These are phyloP conservation scores for Cyclospora cayetanensis DNA, from an alignment of 169 alveolate genomes.

Conservation along the genomic window DNA sequence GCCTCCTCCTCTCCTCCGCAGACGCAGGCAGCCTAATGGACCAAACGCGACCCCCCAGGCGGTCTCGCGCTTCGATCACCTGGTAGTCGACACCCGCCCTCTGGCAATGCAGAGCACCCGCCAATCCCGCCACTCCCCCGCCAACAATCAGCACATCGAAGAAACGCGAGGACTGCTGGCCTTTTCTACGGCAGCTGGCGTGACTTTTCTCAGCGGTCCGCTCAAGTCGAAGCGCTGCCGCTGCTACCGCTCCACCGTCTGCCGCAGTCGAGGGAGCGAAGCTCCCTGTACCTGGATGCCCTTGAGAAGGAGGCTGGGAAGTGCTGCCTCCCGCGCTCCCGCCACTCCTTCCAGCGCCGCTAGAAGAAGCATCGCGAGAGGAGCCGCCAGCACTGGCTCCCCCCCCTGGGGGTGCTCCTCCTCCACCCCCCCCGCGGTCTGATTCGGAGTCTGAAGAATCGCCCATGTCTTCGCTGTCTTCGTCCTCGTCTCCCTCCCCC, in stretches of 20 bases:
- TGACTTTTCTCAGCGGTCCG: background rate
- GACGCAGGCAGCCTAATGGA: slow-evolving; percentile 53
- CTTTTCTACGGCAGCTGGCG: background rate
- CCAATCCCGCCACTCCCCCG: slow-evolving; percentile 65
- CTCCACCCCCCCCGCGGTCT: slow-evolving; percentile 59
- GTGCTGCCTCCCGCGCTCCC: slow-evolving; percentile 28
- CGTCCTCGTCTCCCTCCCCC: slow-evolving; percentile 64
- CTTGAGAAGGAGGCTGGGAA: slow-evolving; percentile 40
- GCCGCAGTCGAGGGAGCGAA: slow-evolving; percentile 7
- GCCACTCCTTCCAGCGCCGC: slow-evolving; percentile 34
- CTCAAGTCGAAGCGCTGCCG: background rate
- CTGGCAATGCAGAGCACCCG: slow-evolving; percentile 59
- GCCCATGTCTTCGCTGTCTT: slow-evolving; percentile 57
- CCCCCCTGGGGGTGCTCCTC: slow-evolving; percentile 40
- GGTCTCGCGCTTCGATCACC: slow-evolving; percentile 49
- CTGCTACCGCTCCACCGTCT: slow-evolving; percentile 48
- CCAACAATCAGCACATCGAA: slow-evolving; percentile 66
- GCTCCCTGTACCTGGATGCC: slow-evolving; percentile 36
- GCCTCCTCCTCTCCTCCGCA: slow-evolving; percentile 5
- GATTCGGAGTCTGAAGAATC: slow-evolving; percentile 56
- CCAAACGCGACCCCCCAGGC: slow-evolving; percentile 68
- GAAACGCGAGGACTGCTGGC: slow-evolving; percentile 15
- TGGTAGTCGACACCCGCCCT: slow-evolving; percentile 63
- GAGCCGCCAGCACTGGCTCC: slow-evolving; percentile 62
- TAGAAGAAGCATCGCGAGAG: slow-evolving; percentile 10